phyloP scores from a whole-genome alignment of 2,329 filamentous ascomycete species.

The Leptographium galeiforme region DNA sequence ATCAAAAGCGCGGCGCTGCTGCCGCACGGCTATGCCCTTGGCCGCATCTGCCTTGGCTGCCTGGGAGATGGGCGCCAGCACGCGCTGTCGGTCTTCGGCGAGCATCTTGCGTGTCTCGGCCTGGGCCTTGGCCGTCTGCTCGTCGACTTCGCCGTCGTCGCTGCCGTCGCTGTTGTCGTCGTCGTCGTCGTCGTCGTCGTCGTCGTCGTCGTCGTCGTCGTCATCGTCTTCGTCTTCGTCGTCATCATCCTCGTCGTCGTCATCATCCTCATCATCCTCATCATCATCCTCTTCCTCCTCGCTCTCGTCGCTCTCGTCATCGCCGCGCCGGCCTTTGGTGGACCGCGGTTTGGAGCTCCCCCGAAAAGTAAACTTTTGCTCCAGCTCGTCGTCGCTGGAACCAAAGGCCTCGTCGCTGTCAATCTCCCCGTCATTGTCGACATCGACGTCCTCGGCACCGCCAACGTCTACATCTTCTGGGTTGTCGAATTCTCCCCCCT shows the following conservation, averaged over 20 bases:
- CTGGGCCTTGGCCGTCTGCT: slow-evolving; percentile 24
- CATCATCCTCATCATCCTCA: slow-evolving; percentile 19
- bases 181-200: slow-evolving; percentile 18
- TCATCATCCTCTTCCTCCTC: slow-evolving; percentile 16
- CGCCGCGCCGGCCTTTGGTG: slow-evolving; percentile 11
- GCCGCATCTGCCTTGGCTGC: slow-evolving; percentile 64
- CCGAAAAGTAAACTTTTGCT: slow-evolving; percentile 57
- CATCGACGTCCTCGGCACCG: slow-evolving; percentile 31
- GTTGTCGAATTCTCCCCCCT: slow-evolving; percentile 33
- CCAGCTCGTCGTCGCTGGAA: slow-evolving; percentile 71
- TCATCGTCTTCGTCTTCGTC: slow-evolving; percentile 22
- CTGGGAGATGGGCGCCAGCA: slow-evolving; percentile 46
- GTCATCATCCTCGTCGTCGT: slow-evolving; percentile 21
- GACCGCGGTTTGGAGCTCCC: slow-evolving; percentile 39
- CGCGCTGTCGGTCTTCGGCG: slow-evolving; percentile 51
- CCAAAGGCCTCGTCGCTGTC: slow-evolving; percentile 60
- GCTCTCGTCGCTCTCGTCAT: slow-evolving; percentile 20
- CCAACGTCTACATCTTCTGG: slow-evolving; percentile 42
- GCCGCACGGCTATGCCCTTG: slow-evolving; percentile 77
- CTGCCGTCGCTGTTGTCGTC: slow-evolving; percentile 22
- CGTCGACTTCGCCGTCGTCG: slow-evolving; percentile 18
- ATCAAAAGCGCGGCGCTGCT: slow-evolving; percentile 77
- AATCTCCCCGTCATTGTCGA: slow-evolving; percentile 47
- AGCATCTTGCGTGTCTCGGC: slow-evolving; percentile 55
- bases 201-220: slow-evolving; percentile 36